Evolutionary conservation across 2,329 filamentous ascomycete genomes (phyloP).

Genomic region (Aspergillus ochraceoroseus): DNA sequence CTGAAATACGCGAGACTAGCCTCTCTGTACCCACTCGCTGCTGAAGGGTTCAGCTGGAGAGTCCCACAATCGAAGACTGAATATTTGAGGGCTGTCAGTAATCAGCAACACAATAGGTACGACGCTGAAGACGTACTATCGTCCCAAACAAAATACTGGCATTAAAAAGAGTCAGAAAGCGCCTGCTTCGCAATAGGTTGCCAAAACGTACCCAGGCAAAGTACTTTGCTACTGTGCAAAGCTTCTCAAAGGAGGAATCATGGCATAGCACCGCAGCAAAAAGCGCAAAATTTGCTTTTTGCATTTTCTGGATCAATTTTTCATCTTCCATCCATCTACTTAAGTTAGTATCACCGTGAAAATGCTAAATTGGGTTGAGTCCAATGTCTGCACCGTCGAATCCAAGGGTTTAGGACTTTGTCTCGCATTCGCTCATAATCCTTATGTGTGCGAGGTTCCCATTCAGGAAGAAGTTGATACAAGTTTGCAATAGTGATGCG

Average conservation of each 20-base stretch:
- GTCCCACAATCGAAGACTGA: conserved; percentile 14
- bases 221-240: conserved; percentile 8
- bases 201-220: conserved; percentile 16
- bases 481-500: too few relatives aligned
- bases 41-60: background rate
- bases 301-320: conserved; percentile 1
- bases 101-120: background rate
- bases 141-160: conserved; percentile 14
- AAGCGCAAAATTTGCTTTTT: conserved; percentile 10
- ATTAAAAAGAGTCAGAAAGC: background rate
- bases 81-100: background rate
- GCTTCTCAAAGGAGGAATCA: conserved; percentile 5
- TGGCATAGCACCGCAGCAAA: conserved; percentile 14
- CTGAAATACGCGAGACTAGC: conserved; percentile 5
- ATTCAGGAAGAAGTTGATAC: conserved; percentile 10
- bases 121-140: background rate
- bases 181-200: background rate
- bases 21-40: background rate
- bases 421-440: conserved; percentile 10
- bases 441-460: conserved; percentile 4
- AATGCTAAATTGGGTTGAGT: too few relatives aligned
- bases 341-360: background rate
- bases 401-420: conserved; percentile 13
- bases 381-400: conserved; percentile 8
- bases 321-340: conserved; percentile 6